Evolutionary conservation across 805 yeast species (phyloP).

Genomic region (Metahyphopichia silvanorum): DNA sequence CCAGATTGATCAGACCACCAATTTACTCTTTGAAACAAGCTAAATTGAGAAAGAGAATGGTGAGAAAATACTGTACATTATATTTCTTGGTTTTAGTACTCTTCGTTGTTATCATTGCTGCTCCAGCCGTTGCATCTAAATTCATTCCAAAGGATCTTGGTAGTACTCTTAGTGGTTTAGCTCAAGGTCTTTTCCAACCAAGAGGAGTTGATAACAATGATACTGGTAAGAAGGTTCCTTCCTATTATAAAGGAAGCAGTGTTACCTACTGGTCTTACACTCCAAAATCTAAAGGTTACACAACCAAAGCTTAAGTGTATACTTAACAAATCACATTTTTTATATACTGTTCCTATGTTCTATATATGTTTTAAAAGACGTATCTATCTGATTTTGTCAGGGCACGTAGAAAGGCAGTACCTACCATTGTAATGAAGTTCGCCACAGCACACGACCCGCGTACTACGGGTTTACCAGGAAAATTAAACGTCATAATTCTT

Average conservation of each 20-base stretch:
- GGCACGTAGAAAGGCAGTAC: too few relatives aligned
- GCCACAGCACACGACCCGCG: too few relatives aligned
- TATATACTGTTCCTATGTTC: too few relatives aligned
- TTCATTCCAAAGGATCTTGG: constrained; percentile 39
- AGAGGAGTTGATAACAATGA: constrained; percentile 78
- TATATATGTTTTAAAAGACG: too few relatives aligned
- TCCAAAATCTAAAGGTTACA: constrained; percentile 51
- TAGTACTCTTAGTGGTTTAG: constrained; percentile 28
- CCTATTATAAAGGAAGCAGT: constrained; percentile 14
- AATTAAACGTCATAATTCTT: too few relatives aligned
- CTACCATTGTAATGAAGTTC: too few relatives aligned
- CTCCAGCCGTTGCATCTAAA: constrained; percentile 85
- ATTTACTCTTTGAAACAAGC: constrained; percentile 96
- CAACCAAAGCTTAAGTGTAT: constrained; percentile 47
- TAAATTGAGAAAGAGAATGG: constrained; percentile 95
- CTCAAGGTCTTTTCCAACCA: constrained; percentile 84
- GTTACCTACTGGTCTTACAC: constrained; percentile 48
- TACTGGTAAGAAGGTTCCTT: constrained; percentile 56
- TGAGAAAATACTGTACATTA: constrained; percentile 82
- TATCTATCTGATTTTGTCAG: too few relatives aligned
- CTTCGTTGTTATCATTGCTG: constrained; percentile 76
- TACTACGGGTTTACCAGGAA: too few relatives aligned
- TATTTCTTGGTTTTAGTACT: constrained; percentile 68
- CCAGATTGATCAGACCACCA: constrained; percentile 96
- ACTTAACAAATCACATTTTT: too few relatives aligned